phyloP scores from a whole-genome alignment of 2,329 filamentous ascomycete species.

The Cordyceps tenuipes region DNA sequence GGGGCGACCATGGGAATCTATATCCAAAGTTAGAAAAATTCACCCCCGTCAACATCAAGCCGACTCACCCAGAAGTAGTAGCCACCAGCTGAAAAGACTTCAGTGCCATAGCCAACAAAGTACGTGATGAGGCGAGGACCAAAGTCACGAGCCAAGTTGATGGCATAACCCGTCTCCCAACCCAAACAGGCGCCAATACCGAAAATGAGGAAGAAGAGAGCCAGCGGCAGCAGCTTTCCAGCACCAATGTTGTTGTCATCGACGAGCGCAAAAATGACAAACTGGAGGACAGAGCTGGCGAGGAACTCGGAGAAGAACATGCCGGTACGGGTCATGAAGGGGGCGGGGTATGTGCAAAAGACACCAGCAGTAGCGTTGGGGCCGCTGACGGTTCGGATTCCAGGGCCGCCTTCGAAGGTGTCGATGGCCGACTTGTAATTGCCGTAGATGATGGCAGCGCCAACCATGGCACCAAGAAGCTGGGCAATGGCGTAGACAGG shows the following conservation, averaged over 20 bases:
- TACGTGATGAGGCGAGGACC: conserved; percentile 59
- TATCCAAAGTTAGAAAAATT: background rate
- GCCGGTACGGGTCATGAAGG: conserved; percentile 56
- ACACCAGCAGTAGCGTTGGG: conserved; percentile 57
- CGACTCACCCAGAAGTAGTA: conserved; percentile 64
- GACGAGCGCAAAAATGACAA: conserved; percentile 62
- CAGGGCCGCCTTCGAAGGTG: conserved; percentile 49
- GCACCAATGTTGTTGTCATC: conserved; percentile 50
- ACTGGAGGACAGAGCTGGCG: conserved; percentile 59
- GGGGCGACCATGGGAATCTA: conserved; percentile 66
- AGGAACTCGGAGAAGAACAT: conserved; percentile 69
- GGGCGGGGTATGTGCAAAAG: conserved; percentile 64
- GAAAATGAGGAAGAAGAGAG: conserved; percentile 64
- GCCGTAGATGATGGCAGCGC: conserved; percentile 50
- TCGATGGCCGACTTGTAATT: conserved; percentile 60
- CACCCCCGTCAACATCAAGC: conserved; percentile 1
- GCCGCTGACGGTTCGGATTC: conserved; percentile 52
- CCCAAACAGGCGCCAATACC: conserved; percentile 66
- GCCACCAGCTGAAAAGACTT: conserved; percentile 58
- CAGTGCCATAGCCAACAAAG: conserved; percentile 57
- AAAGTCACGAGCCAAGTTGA: conserved; percentile 66
- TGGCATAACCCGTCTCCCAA: conserved; percentile 70
- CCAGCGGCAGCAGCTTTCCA: conserved; percentile 47
- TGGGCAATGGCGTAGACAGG: conserved; percentile 61
- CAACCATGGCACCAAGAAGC: conserved; percentile 57